phyloP scores from a whole-genome alignment of 2,329 filamentous ascomycete species.

The Fusarium falciforme region DNA sequence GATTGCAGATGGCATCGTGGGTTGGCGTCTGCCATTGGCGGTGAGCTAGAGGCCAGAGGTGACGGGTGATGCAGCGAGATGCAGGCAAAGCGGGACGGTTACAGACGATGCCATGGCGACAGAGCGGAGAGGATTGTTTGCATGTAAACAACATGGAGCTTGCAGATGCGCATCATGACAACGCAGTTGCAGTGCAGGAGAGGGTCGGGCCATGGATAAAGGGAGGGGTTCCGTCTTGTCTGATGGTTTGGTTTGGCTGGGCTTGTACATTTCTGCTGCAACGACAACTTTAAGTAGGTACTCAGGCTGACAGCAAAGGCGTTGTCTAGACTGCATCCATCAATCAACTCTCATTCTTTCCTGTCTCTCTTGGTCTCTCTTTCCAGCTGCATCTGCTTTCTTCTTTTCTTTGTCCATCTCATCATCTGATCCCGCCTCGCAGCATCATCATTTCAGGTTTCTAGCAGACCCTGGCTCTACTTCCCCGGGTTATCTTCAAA shows the following conservation, averaged over 20 bases:
- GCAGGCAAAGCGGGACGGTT: constrained; percentile 25
- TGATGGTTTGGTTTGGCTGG: not conserved
- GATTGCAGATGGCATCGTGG: constrained; percentile 17
- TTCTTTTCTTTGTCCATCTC: not conserved
- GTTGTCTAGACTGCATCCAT: not conserved
- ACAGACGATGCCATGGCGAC: constrained; percentile 43
- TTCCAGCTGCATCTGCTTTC: not conserved
- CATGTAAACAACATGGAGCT: constrained; percentile 41
- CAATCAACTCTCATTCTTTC: constrained; percentile 4
- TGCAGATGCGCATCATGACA: constrained; percentile 38
- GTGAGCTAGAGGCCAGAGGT: constrained; percentile 13
- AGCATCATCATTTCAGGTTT: not conserved
- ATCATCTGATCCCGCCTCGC: constrained; percentile 8
- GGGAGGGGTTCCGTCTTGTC: not conserved
- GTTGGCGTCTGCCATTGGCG: constrained; percentile 37
- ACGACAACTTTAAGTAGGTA: not conserved
- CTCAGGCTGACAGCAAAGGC: not conserved
- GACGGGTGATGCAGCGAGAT: constrained; percentile 31
- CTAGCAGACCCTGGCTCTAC: not conserved
- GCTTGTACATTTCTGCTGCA: not conserved
- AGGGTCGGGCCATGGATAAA: constrained; percentile 10
- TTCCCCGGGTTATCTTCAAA: constrained; percentile 34
- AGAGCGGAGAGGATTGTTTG: constrained; percentile 28
- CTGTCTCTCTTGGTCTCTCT: not conserved
- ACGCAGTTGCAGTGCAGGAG: constrained; percentile 16